Evolutionary conservation across 805 yeast species (phyloP).

Genomic region (Ogataea pini): DNA sequence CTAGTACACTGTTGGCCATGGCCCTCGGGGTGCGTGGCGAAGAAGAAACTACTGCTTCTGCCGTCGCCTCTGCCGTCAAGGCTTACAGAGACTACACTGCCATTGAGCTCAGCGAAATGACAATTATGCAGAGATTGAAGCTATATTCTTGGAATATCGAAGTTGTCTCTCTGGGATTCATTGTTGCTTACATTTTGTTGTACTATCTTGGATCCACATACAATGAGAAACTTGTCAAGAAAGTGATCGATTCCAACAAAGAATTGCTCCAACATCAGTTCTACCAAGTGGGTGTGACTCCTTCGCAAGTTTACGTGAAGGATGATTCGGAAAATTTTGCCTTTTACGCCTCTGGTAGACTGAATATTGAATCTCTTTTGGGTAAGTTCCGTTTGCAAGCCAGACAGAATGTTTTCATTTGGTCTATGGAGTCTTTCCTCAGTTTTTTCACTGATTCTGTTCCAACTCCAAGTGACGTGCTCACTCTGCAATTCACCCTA

Average conservation of each 20-base stretch:
- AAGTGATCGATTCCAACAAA: constrained; percentile 46
- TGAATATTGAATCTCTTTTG: constrained; percentile 64
- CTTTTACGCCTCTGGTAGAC: constrained; percentile 87
- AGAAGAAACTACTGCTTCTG: not conserved
- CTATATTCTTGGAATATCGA: constrained; percentile 81
- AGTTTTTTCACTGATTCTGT: constrained; percentile 58
- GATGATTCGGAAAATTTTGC: constrained; percentile 64
- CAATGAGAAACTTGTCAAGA: constrained; percentile 58
- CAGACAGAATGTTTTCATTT: constrained; percentile 76
- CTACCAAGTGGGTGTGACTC: constrained; percentile 68
- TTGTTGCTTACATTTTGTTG: constrained; percentile 48
- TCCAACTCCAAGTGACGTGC: constrained; percentile 57
- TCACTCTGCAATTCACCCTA: constrained; percentile 61
- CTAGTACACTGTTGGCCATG: constrained; percentile 2
- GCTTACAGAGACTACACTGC: constrained; percentile 33
- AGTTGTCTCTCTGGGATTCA: constrained; percentile 51
- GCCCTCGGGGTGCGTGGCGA: constrained; percentile 2
- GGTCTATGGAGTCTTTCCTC: constrained; percentile 62
- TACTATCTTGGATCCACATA: constrained; percentile 59
- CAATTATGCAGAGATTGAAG: constrained; percentile 56
- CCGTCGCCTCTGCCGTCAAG: not conserved
- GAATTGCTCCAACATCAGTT: constrained; percentile 67
- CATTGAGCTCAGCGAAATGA: constrained; percentile 60
- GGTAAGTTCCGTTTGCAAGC: constrained; percentile 66
- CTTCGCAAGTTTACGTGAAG: constrained; percentile 48